A percentile compares a stretch with the other conserved stretches of the same genome.
phyloP scores from a whole-genome alignment of 192 early-diverging fungal genomes.

The Funneliformis geosporum region DNA sequence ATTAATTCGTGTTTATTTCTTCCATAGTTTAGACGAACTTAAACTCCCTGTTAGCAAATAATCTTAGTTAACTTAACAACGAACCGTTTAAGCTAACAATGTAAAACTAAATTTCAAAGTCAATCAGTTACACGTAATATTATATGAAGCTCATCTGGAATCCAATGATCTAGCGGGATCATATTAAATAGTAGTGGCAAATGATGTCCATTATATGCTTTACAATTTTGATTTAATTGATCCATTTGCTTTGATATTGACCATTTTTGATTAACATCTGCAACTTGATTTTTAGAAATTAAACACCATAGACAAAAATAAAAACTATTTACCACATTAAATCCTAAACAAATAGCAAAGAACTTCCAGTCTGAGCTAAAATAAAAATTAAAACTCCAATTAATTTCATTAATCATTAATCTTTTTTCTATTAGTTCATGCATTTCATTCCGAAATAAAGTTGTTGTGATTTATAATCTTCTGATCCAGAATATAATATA shows the following conservation, averaged over 20 bases:
- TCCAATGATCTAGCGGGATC: neutral
- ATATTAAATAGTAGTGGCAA: neutral
- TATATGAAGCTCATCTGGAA: neutral
- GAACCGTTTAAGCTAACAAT: too few relatives aligned
- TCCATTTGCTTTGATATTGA: neutral
- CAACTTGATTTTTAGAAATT: too few relatives aligned
- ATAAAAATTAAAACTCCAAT: neutral
- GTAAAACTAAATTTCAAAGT: neutral
- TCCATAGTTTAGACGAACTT: too few relatives aligned
- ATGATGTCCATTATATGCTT: neutral
- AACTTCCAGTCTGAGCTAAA: too few relatives aligned
- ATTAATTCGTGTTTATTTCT: too few relatives aligned
- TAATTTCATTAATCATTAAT: neutral
- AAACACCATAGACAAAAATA: too few relatives aligned
- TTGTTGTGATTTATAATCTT: neutral
- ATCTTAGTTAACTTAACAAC: too few relatives aligned
- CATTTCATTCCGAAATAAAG: neutral
- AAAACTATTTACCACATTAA: too few relatives aligned
- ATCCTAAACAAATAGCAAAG: too few relatives aligned
- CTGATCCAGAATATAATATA: neutral
- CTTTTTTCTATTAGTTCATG: neutral
- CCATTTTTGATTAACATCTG: neutral
- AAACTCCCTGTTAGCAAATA: too few relatives aligned
- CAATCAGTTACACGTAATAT: neutral
- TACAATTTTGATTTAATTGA: neutral